phyloP scores from a whole-genome alignment of 2,329 filamentous ascomycete genomes.

The Teratosphaeria epicoccoides region DNA sequence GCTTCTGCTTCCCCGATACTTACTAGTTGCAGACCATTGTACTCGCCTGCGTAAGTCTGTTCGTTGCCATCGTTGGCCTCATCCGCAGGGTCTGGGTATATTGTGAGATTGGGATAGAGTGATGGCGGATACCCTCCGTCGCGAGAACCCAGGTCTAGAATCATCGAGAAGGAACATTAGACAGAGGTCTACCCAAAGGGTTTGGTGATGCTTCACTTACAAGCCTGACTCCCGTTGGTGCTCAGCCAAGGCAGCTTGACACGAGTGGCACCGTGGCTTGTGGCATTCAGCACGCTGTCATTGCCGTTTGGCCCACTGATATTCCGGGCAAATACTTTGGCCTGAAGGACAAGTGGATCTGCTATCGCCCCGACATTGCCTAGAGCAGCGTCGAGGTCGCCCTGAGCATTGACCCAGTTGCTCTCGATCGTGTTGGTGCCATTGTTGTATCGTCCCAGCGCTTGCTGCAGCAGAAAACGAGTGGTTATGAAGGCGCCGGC shows the following conservation, averaged over 20 bases:
- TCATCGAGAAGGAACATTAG: slow-evolving; percentile 47
- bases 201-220: slow-evolving; percentile 27
- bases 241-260: slow-evolving; percentile 40
- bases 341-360: slow-evolving; percentile 53
- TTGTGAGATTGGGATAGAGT: slow-evolving; percentile 72
- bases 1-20: too few species aligned
- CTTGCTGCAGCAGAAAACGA: slow-evolving; percentile 42
- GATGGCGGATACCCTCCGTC: slow-evolving; percentile 56
- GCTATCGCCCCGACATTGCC: slow-evolving; percentile 38
- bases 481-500: slow-evolving; percentile 63
- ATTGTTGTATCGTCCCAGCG: slow-evolving; percentile 43
- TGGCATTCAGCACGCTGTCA: slow-evolving; percentile 54
- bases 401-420: slow-evolving; percentile 51
- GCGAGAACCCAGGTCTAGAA: slow-evolving; percentile 45
- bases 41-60: slow-evolving; percentile 29
- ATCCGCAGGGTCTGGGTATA: slow-evolving; percentile 34
- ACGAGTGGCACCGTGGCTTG: slow-evolving; percentile 37
- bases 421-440: slow-evolving; percentile 42
- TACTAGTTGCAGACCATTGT: slow-evolving; percentile 32
- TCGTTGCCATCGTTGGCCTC: slow-evolving; percentile 26
- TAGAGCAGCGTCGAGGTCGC: slow-evolving; percentile 62
- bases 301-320: slow-evolving; percentile 42
- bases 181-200: slow-evolving; percentile 46
- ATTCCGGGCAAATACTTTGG: slow-evolving; percentile 61
- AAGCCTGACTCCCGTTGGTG: slow-evolving; percentile 48